phyloP scores from a whole-genome alignment of 139 green algal genomes.

The Nannochloris sp. region DNA sequence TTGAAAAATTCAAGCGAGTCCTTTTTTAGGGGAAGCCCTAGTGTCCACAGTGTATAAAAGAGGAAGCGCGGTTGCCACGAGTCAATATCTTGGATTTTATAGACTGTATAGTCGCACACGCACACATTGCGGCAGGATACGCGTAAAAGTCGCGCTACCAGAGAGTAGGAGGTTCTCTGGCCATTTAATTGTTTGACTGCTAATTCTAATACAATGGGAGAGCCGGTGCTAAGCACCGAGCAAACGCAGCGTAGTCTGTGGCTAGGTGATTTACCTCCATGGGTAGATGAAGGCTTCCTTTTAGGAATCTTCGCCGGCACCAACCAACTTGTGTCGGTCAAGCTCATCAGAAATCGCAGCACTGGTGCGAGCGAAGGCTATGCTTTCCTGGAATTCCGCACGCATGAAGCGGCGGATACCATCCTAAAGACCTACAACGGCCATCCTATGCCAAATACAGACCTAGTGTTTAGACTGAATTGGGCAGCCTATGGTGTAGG shows the following conservation, averaged over 20 bases:
- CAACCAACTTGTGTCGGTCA: conserved; percentile 45
- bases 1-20: too few relatives aligned
- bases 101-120: too few relatives aligned
- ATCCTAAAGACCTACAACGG: conserved; percentile 63
- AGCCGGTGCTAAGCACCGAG: conserved; percentile 7
- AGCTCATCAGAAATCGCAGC: conserved; percentile 74
- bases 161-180: not conserved
- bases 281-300: conserved; percentile 63
- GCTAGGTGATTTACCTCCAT: conserved; percentile 57
- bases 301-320: conserved; percentile 43
- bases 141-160: too few relatives aligned
- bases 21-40: too few relatives aligned
- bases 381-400: conserved; percentile 72
- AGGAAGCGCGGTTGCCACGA: too few relatives aligned
- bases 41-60: too few relatives aligned
- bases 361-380: conserved; percentile 68
- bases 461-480: conserved; percentile 69
- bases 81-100: too few relatives aligned
- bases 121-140: too few relatives aligned
- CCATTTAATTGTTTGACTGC: not conserved
- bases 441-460: conserved; percentile 52
- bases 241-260: conserved; percentile 39
- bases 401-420: conserved; percentile 44
- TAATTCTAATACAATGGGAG: not conserved
- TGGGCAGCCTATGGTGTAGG: conserved; percentile 72